Conservation (phyloP, 495 filamentous ascomycete genomes). For the Lasiosphaeris hirsuta region DNA sequence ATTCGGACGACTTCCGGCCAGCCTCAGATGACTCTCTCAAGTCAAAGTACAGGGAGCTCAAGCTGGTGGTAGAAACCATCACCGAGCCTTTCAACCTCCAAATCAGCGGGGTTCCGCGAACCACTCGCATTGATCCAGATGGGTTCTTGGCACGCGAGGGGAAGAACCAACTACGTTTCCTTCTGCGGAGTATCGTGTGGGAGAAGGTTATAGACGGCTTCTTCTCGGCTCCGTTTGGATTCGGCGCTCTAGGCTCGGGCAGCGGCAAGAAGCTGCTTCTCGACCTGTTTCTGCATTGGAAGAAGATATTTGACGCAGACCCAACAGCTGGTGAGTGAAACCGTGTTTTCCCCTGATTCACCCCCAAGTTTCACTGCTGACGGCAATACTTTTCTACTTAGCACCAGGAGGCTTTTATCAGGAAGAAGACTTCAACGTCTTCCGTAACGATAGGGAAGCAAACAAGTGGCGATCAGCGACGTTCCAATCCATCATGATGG, state of each 20-base stretch:
- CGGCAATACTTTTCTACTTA: not conserved
- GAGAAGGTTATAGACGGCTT: constrained; percentile 25
- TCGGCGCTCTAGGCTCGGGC: constrained; percentile 24
- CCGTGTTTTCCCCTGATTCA: too few species aligned
- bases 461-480: constrained; percentile 32
- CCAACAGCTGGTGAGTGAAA: not conserved
- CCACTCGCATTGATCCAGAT: constrained; percentile 13
- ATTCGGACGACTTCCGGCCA: constrained; percentile 27
- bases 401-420: not conserved
- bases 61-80: constrained; percentile 18
- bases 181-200: constrained; percentile 29
- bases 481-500: constrained; percentile 24
- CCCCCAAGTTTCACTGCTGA: too few species aligned
- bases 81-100: constrained; percentile 18
- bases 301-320: constrained; percentile 6
- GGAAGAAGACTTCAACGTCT: constrained; percentile 11
- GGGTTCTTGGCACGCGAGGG: constrained; percentile 22
- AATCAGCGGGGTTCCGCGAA: constrained; percentile 2
- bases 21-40: constrained; percentile 33
- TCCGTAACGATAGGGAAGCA: constrained; percentile 18
- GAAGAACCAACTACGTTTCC: constrained; percentile 11
- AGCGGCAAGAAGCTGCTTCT: constrained; percentile 4
- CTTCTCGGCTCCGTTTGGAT: constrained; percentile 31
- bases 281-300: constrained; percentile 8
- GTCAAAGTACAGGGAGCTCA: constrained; percentile 24